A percentile compares a stretch with the other conserved stretches of the same genome.
phyloP scores from a whole-genome alignment of 371 early-diverging fungal species.

The Nosema granulosis region DNA sequence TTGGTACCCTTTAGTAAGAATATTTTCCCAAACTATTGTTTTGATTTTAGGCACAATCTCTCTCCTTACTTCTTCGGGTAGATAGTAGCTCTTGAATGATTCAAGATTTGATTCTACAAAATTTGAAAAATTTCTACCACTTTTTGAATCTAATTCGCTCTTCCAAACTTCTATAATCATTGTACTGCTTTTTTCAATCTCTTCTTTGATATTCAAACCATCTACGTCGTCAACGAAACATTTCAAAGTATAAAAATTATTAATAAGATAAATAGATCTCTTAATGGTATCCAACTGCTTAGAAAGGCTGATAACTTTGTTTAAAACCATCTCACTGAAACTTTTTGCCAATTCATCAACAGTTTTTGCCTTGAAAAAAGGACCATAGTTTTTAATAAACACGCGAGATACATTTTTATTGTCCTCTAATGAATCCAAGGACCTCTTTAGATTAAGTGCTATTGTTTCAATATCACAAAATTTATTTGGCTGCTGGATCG shows the following conservation, averaged over 20 bases:
- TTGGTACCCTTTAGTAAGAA: constrained; percentile 18
- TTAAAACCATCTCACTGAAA: constrained; percentile 21
- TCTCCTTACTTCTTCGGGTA: constrained; percentile 42
- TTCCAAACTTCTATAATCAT: constrained; percentile 38
- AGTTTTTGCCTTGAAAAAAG: constrained; percentile 28
- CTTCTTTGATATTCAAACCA: constrained; percentile 4
- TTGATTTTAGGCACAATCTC: constrained; percentile 11
- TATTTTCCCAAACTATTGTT: constrained; percentile 27
- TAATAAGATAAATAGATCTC: constrained; percentile 51
- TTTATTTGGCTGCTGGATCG: constrained; percentile 21
- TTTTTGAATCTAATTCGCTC: constrained; percentile 34
- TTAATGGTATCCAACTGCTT: constrained; percentile 15
- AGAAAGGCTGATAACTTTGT: constrained; percentile 30
- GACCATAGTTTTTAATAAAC: constrained; percentile 45
- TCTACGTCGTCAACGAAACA: constrained; percentile 24
- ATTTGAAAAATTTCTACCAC: constrained; percentile 1
- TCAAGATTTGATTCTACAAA: constrained; percentile 43
- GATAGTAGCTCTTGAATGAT: constrained; percentile 27
- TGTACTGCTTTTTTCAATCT: constrained; percentile 21
- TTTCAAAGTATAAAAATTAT: constrained; percentile 38
- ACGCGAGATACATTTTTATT: constrained; percentile 24
- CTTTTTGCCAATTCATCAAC: constrained; percentile 13
- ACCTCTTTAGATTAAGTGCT: constrained; percentile 1
- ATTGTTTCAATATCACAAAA: constrained; percentile 29
- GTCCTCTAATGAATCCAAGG: constrained; percentile 27